Evolutionary conservation across 1,284 basidiomycete species (phyloP), one percentile per base, ranked within the genome.

Genomic region (Leccinum pachyderme): DNA sequence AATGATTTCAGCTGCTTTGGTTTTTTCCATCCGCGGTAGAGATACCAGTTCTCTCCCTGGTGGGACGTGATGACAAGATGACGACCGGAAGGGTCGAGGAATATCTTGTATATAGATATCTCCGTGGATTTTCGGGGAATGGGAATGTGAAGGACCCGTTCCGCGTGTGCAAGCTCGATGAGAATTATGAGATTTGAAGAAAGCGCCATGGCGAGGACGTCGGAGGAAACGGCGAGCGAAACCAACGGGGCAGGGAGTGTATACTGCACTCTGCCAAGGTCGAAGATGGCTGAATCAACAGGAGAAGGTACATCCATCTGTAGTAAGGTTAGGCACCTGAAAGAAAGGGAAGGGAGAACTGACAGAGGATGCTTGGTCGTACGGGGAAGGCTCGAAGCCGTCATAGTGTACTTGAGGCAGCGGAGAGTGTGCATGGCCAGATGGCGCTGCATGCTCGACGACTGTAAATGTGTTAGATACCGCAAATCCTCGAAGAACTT

Each of bases 11-110:
- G 74, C 35, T 81, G 85, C 50, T 84, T 81, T 0, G 91, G 87
- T 65, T 92, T 91, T 73, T 89, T 89, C 83, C 87, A 88, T 22
- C 81, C 82, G 59, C 84, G 81, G 71, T 81, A 94, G 4, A 94
- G 78, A 71, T 99, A 98, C 85, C 92, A 98, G 59, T 94, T 95
- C 69, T 99, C 95, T 47, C 94, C 95, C 63, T 92, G 86, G 13
- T 78, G 77, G 28, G 93, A 95, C 0, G 92, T 91, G 52, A 97
- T 79, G 47, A 99, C 73, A 46, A 96, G 81, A 72, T 99, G 97
- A 27, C 89, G 80, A 3, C 94, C 95, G 0, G 92, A 91, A 7
- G 96, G 95, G 71, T 98, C 95, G 65, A 91, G 83, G 72, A 93
- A 95, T 53, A 96, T 74, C 69, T 88, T 89, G 75, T 89, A 74